Evolutionary conservation across 345 rosid genomes (phyloP), one percentile per base, ranked within the genome.

Genomic region (Barbarea vulgaris): DNA sequence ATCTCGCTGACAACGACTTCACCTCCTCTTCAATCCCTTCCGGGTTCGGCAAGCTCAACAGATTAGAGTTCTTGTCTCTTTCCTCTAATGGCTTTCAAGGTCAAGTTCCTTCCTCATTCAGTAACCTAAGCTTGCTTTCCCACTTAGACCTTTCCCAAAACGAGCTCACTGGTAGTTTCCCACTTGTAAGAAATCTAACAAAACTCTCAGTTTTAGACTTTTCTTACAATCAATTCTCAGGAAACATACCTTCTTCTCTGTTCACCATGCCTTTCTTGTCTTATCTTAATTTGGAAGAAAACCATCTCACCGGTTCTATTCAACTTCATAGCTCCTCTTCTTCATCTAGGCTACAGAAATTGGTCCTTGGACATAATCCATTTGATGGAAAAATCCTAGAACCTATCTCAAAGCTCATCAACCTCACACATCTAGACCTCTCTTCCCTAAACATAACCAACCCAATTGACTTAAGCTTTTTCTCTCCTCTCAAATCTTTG

Each of bases 151-250:
- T 59, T 5, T 70, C 67, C 10, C 12, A 34, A 1, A 70, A 70
- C 3, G 19, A 59, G n/a, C 58, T 70, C 58, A 59, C 17, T 1
- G 75, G 59, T 47, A 70, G 48, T 59, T 70, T 70, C 33, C 67
- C 58, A 10, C 47, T 15, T 47, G 9, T 59, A 18, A 3, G n/a
- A n/a, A 59, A 70, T 46, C 37, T 70, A 33, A 46, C n/a, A 13
- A 47, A 44, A 3, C 66, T 70, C 24, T 19, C 33, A 0, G 1
- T n/a, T 70, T n/a, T 70, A 22, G 28, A 47, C 13, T 36, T 70
- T 47, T 59, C 59, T 7, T 1, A 48, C 22, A 71, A 71, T 9
- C 64, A 59, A 19, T 31, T 71, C 27, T 10, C 59, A 1, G 46
- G 64, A 9, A 33, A 5, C 27, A 10, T 18, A 0, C n/a, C 64